Percentiles rank a stretch among this genome's conserved stretches.
Conservation (phyloP, 1,284 basidiomycete genomes). For the Ganoderma resinaceum region DNA sequence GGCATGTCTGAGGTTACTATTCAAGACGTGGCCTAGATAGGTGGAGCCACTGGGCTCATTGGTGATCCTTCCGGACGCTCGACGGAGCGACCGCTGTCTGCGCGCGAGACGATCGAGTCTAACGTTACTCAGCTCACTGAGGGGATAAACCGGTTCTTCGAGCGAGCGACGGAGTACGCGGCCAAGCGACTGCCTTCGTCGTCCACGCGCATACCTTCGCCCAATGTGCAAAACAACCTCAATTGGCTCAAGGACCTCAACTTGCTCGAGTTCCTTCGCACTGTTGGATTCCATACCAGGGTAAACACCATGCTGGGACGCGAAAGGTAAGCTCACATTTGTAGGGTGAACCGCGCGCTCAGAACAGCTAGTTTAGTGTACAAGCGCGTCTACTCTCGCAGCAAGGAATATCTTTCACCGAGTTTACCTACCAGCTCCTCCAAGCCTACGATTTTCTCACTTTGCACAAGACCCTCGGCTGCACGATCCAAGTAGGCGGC, state of each 20-base stretch:
- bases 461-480: slow-evolving; percentile 72
- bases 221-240: slow-evolving; percentile 82
- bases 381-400: slow-evolving; percentile 81
- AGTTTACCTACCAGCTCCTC: slow-evolving; percentile 96
- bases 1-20: neutral
- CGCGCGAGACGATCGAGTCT: slow-evolving; percentile 60
- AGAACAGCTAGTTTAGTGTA: slow-evolving; percentile 61
- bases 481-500: slow-evolving; percentile 93
- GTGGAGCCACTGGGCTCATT: slow-evolving; percentile 95
- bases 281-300: slow-evolving; percentile 82
- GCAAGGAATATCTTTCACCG: slow-evolving; percentile 93
- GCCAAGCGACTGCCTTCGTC: slow-evolving; percentile 39
- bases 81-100: slow-evolving; percentile 81
- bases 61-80: slow-evolving; percentile 95
- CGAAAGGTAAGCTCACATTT: slow-evolving; percentile 73
- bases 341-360: neutral
- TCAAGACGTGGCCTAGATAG: slow-evolving; percentile 69
- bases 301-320: slow-evolving; percentile 92
- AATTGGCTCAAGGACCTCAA: slow-evolving; percentile 81
- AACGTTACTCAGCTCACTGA: slow-evolving; percentile 76
- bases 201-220: slow-evolving; percentile 33
- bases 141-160: slow-evolving; percentile 80
- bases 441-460: slow-evolving; percentile 96
- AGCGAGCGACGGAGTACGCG: slow-evolving; percentile 70
- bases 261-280: slow-evolving; percentile 87